Evolutionary conservation across 495 filamentous ascomycete species (phyloP).

Genomic region (Penicillium silybi): DNA sequence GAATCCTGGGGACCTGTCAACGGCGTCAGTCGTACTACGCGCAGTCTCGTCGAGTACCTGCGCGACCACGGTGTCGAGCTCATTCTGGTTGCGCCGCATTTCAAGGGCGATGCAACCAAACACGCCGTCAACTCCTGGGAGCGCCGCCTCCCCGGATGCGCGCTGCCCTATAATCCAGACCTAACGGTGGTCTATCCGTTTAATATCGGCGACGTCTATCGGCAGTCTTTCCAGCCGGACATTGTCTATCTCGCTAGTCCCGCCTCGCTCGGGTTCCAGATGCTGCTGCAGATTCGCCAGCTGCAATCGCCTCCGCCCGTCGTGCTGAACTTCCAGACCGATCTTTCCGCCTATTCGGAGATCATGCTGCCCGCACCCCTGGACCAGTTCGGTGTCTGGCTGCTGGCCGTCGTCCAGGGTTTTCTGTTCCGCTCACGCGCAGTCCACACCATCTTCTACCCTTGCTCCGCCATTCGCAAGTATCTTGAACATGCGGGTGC

Average conservation of each 20-base stretch:
- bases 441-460: conserved; percentile 60
- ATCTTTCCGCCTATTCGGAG: conserved; percentile 58
- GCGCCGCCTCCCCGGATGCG: conserved; percentile 53
- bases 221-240: conserved; percentile 50
- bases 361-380: conserved; percentile 58
- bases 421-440: conserved; percentile 54
- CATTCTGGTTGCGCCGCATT: conserved; percentile 54
- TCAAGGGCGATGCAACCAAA: conserved; percentile 23
- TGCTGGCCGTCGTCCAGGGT: conserved; percentile 53
- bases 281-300: conserved; percentile 56
- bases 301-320: conserved; percentile 48
- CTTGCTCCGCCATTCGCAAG: conserved; percentile 49
- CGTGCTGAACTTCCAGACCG: conserved; percentile 62
- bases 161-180: conserved; percentile 62
- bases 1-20: conserved; percentile 65
- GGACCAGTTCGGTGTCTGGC: conserved; percentile 49
- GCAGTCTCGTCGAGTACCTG: conserved; percentile 58
- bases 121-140: conserved; percentile 24
- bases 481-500: conserved; percentile 52
- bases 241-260: conserved; percentile 63
- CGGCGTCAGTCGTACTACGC: conserved; percentile 59
- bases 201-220: conserved; percentile 50
- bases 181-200: conserved; percentile 61
- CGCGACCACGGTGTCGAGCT: conserved; percentile 52
- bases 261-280: conserved; percentile 60